Evolutionary conservation across 257 asterid species (phyloP), one percentile per base, ranked within the genome.

Genomic region (Ilex aquifolium): DNA sequence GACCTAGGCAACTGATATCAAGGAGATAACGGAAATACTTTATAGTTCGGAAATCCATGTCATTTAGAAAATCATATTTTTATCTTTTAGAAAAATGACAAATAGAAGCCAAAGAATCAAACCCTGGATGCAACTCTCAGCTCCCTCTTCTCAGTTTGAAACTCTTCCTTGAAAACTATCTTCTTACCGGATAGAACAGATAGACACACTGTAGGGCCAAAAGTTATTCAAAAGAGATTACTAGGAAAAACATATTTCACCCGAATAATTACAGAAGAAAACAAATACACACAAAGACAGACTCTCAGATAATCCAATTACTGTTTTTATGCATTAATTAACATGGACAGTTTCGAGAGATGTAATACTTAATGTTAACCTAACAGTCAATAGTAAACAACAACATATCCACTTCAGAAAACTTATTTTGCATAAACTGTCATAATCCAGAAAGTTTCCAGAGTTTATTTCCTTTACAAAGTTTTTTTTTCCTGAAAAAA

Each of bases 71-170:
- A 5, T 36, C 5, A 36, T 36, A 0, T 36, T 36, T 36, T 21
- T 21, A 21, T 21, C 0, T 7, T 36, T 36, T 36, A 55, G 10
- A 63, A 17, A 51, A 15, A 16, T 0, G 13, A 32, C 6, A 49
- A 14, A 46, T 10, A 46, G 13, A 14, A 46, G n/a, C 52, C 11
- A 46, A 46, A 46, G 6, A 32, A 29, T 21, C 72, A 62, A 66
- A 84, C 90, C 84, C 69, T 62, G 50, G 71, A 74, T 62, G 69
- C 69, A 13, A 85, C 65, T 62, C 69, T 73, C 36, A 87, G 74
- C 76, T 58, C 70, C 69, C 95, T 82, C 46, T 9, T 61, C 44
- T 76, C 90, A 56, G 83, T 84, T 60, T 46, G 66, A 58, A 75
- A 80, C 40, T 36, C 66, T 67, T 74, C 32, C 77, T 68, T 55